These are phyloP conservation scores for Colletotrichum ledebouriae DNA, from an alignment of 2,329 filamentous ascomycete genomes.

Conservation along the genomic window DNA sequence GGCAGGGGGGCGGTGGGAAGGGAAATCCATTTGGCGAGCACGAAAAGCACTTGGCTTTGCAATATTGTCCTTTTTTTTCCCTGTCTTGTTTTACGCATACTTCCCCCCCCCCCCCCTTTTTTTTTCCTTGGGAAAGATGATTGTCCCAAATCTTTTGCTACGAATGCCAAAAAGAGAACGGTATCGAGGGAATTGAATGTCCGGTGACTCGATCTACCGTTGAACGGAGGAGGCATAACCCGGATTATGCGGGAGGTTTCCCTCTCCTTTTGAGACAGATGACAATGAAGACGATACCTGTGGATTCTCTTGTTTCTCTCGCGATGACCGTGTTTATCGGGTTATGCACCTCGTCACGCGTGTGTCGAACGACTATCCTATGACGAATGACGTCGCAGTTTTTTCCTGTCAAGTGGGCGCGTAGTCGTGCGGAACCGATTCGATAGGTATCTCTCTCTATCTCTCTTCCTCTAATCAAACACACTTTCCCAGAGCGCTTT, in stretches of 20 bases:
- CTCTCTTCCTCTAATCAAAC: not conserved
- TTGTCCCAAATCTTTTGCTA: slow-evolving; percentile 27
- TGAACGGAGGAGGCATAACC: slow-evolving; percentile 7
- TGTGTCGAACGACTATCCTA: slow-evolving; percentile 5
- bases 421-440: slow-evolving; percentile 9
- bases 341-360: slow-evolving; percentile 1
- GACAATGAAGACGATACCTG: slow-evolving; percentile 41
- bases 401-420: not conserved
- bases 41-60: slow-evolving; percentile 41
- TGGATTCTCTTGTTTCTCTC: slow-evolving; percentile 14
- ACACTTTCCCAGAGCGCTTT: slow-evolving; percentile 8
- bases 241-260: not conserved
- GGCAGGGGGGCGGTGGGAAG: slow-evolving; percentile 10
- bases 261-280: slow-evolving; percentile 27
- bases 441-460: slow-evolving; percentile 24
- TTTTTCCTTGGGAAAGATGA: slow-evolving; percentile 31
- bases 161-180: slow-evolving; percentile 27
- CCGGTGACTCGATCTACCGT: slow-evolving; percentile 18
- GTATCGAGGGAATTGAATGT: slow-evolving; percentile 9
- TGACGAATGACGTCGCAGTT: slow-evolving; percentile 3
- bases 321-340: not conserved
- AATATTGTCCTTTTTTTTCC: slow-evolving; percentile 9
- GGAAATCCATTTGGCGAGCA: slow-evolving; percentile 40
- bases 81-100: not conserved
- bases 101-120: not conserved